These are phyloP conservation scores for Nakazawaea ambrosiae DNA, from an alignment of 805 yeast genomes.

Conservation along the genomic window DNA sequence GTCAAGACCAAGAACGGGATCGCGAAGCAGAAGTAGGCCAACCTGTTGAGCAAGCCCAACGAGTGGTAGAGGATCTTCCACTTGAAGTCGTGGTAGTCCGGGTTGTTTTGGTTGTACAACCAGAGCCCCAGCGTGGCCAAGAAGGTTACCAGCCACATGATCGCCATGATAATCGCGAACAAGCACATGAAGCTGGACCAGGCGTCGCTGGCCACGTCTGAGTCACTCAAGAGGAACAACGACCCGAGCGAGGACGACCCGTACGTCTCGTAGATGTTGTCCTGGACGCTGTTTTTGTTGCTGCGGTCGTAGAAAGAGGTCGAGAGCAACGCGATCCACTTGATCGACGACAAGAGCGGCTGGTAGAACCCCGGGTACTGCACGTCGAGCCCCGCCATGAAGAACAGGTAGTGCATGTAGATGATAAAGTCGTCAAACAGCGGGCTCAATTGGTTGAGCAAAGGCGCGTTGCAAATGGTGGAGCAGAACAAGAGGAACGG, in stretches of 20 bases:
- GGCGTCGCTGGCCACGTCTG: slow-evolving; percentile 17
- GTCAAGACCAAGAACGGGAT: slow-evolving; percentile 38
- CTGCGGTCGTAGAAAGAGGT: slow-evolving; percentile 1
- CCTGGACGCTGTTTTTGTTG: not conserved
- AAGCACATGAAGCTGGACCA: slow-evolving; percentile 41
- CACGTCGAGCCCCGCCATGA: slow-evolving; percentile 46
- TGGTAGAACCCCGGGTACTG: slow-evolving; percentile 59
- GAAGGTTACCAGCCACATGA: slow-evolving; percentile 15
- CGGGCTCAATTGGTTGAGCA: slow-evolving; percentile 51
- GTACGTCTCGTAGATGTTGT: slow-evolving; percentile 17
- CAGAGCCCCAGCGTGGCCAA: slow-evolving; percentile 9
- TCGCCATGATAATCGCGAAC: slow-evolving; percentile 20
- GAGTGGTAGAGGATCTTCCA: slow-evolving; percentile 19
- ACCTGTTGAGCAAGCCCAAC: slow-evolving; percentile 27
- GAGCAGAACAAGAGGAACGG: slow-evolving; percentile 47
- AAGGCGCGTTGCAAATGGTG: slow-evolving; percentile 50
- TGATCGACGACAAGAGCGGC: slow-evolving; percentile 40
- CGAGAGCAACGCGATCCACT: slow-evolving; percentile 51
- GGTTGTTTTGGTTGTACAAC: slow-evolving; percentile 9
- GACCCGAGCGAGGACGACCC: slow-evolving; percentile 34
- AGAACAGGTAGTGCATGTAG: slow-evolving; percentile 54
- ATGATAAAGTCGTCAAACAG: slow-evolving; percentile 38
- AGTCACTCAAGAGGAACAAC: slow-evolving; percentile 25
- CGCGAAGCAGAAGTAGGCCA: slow-evolving; percentile 29
- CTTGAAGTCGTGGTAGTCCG: slow-evolving; percentile 12